Evolutionary conservation across 148 eudicot species (phyloP).

Genomic region (Chenopodium berlandieri): DNA sequence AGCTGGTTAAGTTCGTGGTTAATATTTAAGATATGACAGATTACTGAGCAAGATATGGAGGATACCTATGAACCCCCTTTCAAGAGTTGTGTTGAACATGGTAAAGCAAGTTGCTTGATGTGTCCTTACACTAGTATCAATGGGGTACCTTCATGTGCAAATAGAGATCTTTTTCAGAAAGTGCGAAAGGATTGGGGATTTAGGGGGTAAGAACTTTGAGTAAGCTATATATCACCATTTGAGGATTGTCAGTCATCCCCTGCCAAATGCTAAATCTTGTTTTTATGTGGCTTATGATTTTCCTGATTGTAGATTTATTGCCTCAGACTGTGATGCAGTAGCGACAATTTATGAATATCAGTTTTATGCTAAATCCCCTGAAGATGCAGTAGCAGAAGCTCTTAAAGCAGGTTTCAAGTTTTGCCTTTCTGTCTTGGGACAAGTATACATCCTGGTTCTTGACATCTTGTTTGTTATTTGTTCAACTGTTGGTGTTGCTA

Average conservation of each 20-base stretch:
- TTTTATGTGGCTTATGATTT: conserved; percentile 24
- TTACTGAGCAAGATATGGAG: conserved; percentile 84
- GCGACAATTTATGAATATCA: conserved; percentile 89
- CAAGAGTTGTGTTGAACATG: conserved; percentile 72
- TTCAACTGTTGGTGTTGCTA: conserved; percentile 14
- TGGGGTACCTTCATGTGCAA: conserved; percentile 88
- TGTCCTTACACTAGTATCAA: conserved; percentile 90
- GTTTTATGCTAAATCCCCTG: conserved; percentile 50
- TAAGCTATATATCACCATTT: not conserved
- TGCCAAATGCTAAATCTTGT: conserved; percentile 9
- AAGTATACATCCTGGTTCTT: not conserved
- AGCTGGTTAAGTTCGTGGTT: not conserved
- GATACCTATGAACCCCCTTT: conserved; percentile 92
- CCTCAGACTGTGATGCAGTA: conserved; percentile 98
- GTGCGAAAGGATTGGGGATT: conserved; percentile 87
- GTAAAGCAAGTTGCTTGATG: conserved; percentile 98
- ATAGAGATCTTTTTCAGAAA: conserved; percentile 60
- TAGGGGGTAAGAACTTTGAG: conserved; percentile 56
- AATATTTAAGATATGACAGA: conserved; percentile 35
- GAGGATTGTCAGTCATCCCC: not conserved
- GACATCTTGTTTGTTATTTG: not conserved
- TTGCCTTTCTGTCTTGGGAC: not conserved
- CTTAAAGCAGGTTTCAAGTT: conserved; percentile 78
- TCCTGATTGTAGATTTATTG: conserved; percentile 58
- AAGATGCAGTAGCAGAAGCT: conserved; percentile 87